Evolutionary conservation across 257 asterid species (phyloP), one percentile per base, ranked within the genome.

Genomic region (Plantago elongata): DNA sequence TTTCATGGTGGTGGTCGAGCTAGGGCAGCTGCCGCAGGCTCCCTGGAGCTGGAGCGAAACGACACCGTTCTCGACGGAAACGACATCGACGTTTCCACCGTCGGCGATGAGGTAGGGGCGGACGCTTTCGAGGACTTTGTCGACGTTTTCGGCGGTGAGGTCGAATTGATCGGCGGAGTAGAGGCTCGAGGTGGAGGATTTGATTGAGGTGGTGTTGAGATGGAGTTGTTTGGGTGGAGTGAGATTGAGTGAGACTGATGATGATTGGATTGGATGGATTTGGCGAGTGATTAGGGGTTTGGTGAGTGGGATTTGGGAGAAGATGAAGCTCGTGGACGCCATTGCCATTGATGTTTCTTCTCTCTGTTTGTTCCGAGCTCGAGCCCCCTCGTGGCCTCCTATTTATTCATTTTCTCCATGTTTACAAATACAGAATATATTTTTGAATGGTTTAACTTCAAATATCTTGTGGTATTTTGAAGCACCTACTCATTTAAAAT

Each of bases 1-100:
- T 65, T 75, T 86, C 98, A 91, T 91, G 44, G 98, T 91, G 16
- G 96, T 88, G 1, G 95, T 86, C 54, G 96, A 88, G 67, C 98
- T 88, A 17, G 96, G 96, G 58, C 96, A 91, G 72, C 85, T 86
- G 64, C 70, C 96, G 22, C 96, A 88, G 12, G 98, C 94, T 65
- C 96, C 96, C 82, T 80, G 88, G 68, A 90, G 96, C 89, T 79
- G 64, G 79, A 90, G 91, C 40, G 87, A 84, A 3, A 90, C 88
- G 77, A 90, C 81, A 51, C 95, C 96, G 78, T 82, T 67, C 6
- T 82, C 82, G n/a, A 88, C 92, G 11, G 98, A 85, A 0, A 87
- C 90, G 34, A 90, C 95, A 13, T 82, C 88, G 3, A 90, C 96
- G 46, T 91, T 81, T 45, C 98, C 98, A 5, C 98, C 98, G 68